phyloP scores from a whole-genome alignment of 108 stramenopile species.

The Bacterosira constricta region DNA sequence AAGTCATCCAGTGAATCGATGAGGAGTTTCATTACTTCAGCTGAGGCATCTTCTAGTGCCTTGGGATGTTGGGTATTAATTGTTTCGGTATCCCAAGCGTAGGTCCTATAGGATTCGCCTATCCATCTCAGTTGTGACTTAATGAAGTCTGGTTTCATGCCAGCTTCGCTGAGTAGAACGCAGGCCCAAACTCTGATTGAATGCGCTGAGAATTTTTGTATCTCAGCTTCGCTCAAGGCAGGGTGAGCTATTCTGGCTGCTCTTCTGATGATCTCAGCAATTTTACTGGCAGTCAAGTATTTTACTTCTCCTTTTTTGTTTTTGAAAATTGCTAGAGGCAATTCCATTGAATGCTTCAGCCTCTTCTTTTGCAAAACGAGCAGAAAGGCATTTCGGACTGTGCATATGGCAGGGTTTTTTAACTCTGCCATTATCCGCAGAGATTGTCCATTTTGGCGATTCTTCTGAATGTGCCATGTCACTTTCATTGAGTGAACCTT shows the following conservation, averaged over 20 bases:
- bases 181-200: slow-evolving; percentile 6
- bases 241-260: not conserved
- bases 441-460: not conserved
- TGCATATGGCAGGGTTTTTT: not conserved
- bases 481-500: not conserved
- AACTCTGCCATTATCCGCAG: not conserved
- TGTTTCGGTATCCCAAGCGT: too few relatives aligned
- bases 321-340: not conserved
- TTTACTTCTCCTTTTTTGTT: not conserved
- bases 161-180: not conserved
- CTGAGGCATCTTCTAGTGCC: too few relatives aligned
- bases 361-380: not conserved
- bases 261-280: not conserved
- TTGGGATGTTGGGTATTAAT: too few relatives aligned
- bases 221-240: not conserved
- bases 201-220: not conserved
- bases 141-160: not conserved
- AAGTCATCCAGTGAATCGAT: too few relatives aligned
- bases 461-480: not conserved
- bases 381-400: not conserved
- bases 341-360: too few relatives aligned
- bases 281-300: not conserved
- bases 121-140: not conserved
- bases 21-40: too few relatives aligned
- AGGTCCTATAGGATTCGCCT: not conserved